Base-by-base conservation (phyloP, 1,284 basidiomycete species). In the Anthracocystis panici-leucophaei region DNA sequence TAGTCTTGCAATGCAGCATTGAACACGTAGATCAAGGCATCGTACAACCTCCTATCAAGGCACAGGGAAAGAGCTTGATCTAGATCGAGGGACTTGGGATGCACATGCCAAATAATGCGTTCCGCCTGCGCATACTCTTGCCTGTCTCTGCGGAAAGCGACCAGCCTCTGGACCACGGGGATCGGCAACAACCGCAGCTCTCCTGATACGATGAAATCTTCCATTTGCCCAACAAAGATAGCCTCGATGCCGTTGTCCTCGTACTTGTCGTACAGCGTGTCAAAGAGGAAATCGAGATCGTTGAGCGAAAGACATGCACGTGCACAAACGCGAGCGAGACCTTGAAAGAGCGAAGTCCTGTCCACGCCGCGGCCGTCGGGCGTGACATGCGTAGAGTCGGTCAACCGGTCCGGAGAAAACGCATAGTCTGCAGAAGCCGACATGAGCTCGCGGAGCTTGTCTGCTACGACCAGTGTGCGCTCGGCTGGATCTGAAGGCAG, bases 21-120 rank as follows among this genome's bases (percentile, higher is more conserved):
- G 86, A 95, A 97, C 40, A 99, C 92, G 83, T 97, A 95, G 68
- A 96, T 92, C 67, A 99, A 89, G 0, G 96, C 95, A 82, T 98
- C 96, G 87, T 95, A 97, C 2, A 99, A 89, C 31, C 89, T 88
- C 80, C 94, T 90, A 59, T 88, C 88, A 81, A 93, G 91, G 82
- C 97, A 99, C 5, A 99, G 88, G 18, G 87, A 89, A 68, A 98
- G 91, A 0, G 92, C 92, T 86, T 98, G 97, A 82, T 99, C 93
- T 84, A 98, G 91, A 82, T 99, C 97, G 64, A 99, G 87, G 78
- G 91, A 93, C 16, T 90, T 87, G 0, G 96, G 94, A 77, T 97
- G 93, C 65, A 98, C 93, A 84, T 97, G 94, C 93, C 95, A 97
- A 59, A 99, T 96, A 65, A 99, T 88, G 42, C 90, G 89, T 84